These are phyloP conservation scores for Sphaerobolus stellatus DNA, from an alignment of 1,284 basidiomycete genomes.

Conservation along the genomic window DNA sequence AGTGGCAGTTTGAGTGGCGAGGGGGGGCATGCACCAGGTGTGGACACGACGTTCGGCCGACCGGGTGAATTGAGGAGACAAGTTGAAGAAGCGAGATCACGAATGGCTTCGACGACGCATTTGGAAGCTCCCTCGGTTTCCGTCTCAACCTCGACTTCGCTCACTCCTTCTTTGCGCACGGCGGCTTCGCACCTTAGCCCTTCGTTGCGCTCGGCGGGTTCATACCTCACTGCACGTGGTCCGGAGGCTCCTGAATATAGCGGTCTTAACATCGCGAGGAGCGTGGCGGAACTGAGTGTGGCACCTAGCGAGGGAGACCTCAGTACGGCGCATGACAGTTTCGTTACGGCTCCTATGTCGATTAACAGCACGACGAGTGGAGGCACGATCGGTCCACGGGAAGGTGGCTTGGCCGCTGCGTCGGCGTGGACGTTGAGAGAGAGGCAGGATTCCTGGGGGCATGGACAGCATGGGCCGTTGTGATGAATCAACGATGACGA, in stretches of 20 bases:
- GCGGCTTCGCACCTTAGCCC: too few species aligned
- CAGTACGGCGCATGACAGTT: conserved; percentile 65
- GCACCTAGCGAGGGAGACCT: conserved; percentile 52
- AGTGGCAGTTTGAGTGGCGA: too few species aligned
- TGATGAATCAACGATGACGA: not conserved
- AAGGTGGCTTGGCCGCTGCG: too few species aligned
- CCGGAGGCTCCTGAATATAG: not conserved
- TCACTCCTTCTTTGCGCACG: not conserved
- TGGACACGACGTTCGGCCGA: not conserved
- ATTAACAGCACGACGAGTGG: too few species aligned
- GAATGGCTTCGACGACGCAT: too few species aligned
- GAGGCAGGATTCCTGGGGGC: too few species aligned
- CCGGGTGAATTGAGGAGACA: not conserved
- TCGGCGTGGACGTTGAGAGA: too few species aligned
- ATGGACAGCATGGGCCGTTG: not conserved
- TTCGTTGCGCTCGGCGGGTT: too few species aligned
- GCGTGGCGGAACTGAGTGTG: conserved; percentile 11
- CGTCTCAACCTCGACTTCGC: not conserved
- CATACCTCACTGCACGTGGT: too few species aligned
- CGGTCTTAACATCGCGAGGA: conserved; percentile 1
- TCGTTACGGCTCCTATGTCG: conserved; percentile 61
- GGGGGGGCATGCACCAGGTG: too few species aligned
- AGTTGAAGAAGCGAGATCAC: too few species aligned
- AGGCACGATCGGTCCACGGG: too few species aligned
- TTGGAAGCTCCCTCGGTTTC: not conserved